Evolutionary conservation across 371 early-diverging fungal species (phyloP), one percentile per base, ranked within the genome.

Genomic region (Fennellomyces sp.): DNA sequence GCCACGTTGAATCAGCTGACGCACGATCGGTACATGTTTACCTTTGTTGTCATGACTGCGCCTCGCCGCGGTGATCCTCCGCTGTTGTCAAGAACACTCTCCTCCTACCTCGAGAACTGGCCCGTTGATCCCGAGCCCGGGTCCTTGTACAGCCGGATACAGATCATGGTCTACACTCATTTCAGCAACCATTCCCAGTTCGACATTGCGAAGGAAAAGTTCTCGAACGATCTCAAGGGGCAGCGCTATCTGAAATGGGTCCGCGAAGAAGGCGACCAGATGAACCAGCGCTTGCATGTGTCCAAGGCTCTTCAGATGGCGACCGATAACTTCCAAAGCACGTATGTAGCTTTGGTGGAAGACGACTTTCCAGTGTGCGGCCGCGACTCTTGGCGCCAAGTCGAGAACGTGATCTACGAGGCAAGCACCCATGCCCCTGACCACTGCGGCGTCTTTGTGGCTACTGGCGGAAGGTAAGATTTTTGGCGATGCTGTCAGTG

Each of bases 351-450:
- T 1, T 57, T 86, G 26, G 70, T 81, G 66, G 87, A 86, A 60
- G 87, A 86, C 50, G 87, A 86, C 62, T 86, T 86, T 39, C 87
- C 85, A 2, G 75, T 86, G 0, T 86, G 87, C 55, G 76, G 76
- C 25, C 54, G 67, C 0, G 60, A 65, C 23, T 80, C 73, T 55
- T 86, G 87, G 87, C 75, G 68, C 25, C 68, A 79, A 38, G 73
- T 86, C 56, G 71, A 85, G 57, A 80, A 70, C 31, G 78, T 83
- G 11, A 62, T 86, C 38, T 82, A 80, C 48, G 64, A 73, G 35
- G 84, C 87, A 2, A 69, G 78, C 48, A 55, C 65, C 21, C 61
- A 61, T 4, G 70, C 70, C 1, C 76, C 79, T 23, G 56, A 76
- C 33, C 87, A 85, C 60, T 86, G 87, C 51, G 87, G 84, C 27